A percentile compares a stretch with the other conserved stretches of the same genome.
Conservation (phyloP, 345 rosid species). For the Passiflora organensis region DNA sequence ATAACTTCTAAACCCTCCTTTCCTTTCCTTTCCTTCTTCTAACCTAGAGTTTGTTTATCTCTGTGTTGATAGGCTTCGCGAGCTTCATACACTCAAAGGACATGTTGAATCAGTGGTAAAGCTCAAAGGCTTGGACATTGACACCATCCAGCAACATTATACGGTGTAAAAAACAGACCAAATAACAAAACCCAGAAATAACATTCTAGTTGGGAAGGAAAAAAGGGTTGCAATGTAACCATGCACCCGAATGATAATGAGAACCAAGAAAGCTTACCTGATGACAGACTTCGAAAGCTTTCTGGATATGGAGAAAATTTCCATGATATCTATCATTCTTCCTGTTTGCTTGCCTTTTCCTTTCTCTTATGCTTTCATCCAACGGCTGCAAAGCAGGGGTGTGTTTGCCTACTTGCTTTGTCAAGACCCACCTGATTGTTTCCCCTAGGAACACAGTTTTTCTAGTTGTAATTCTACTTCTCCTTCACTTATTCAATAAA, state of each 20-base stretch:
- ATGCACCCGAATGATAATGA: neutral
- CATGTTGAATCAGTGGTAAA: constrained; percentile 25
- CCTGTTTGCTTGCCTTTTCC: constrained; percentile 4
- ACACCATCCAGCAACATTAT: constrained; percentile 28
- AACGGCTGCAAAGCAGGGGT: constrained; percentile 4
- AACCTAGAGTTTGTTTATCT: too few relatives aligned
- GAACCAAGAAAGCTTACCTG: constrained; percentile 1
- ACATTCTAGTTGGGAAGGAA: neutral
- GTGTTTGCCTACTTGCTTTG: neutral
- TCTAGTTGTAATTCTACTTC: too few relatives aligned
- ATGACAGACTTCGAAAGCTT: neutral
- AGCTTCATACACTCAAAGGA: constrained; percentile 24
- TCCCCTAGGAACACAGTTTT: too few relatives aligned
- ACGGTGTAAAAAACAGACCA: constrained; percentile 16
- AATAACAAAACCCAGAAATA: too few relatives aligned
- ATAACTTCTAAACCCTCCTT: too few relatives aligned
- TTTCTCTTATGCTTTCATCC: neutral
- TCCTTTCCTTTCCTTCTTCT: too few relatives aligned
- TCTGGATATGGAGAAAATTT: constrained; percentile 3
- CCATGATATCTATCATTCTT: neutral
- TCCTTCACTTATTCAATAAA: too few relatives aligned
- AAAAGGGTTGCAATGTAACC: neutral
- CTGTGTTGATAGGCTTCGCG: constrained; percentile 31
- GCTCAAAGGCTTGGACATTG: constrained; percentile 28
- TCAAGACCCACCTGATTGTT: constrained; percentile 11